Evolutionary conservation across 805 yeast genomes (phyloP).

Genomic region (Maudiozyma saulgeensis): DNA sequence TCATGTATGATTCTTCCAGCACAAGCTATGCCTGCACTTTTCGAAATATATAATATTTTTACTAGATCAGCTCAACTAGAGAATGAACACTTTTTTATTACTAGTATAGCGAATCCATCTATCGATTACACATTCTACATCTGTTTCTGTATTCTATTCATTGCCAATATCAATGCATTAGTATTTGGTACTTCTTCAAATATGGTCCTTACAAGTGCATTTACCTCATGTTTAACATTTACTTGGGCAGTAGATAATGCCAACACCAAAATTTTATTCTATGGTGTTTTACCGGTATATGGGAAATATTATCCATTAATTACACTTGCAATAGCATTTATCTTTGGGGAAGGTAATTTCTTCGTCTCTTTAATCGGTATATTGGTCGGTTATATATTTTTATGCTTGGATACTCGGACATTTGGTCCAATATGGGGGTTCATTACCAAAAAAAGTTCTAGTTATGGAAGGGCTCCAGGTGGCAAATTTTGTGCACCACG

Average conservation of each 20-base stretch:
- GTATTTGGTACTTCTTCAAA: constrained; percentile 8
- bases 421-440: constrained; percentile 38
- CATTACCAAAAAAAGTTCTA: constrained; percentile 8
- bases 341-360: constrained; percentile 37
- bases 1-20: constrained; percentile 19
- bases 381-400: constrained; percentile 48
- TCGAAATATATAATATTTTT: constrained; percentile 22
- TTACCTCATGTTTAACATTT: constrained; percentile 35
- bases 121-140: constrained; percentile 22
- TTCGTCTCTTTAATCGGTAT: constrained; percentile 40
- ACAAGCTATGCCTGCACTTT: constrained; percentile 18
- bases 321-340: constrained; percentile 32
- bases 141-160: constrained; percentile 12
- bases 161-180: constrained; percentile 7
- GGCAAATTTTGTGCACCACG: constrained; percentile 21
- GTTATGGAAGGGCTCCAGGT: constrained; percentile 16
- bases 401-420: constrained; percentile 52
- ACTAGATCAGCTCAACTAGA: constrained; percentile 22
- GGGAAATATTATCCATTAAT: constrained; percentile 43
- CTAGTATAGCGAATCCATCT: constrained; percentile 8
- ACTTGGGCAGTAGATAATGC: constrained; percentile 54
- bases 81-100: constrained; percentile 12
- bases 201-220: constrained; percentile 17
- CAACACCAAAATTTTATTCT: constrained; percentile 43
- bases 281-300: constrained; percentile 44